These are phyloP conservation scores for Mycocentrospora acerina DNA, from an alignment of 2,329 filamentous ascomycete species.

Conservation along the genomic window DNA sequence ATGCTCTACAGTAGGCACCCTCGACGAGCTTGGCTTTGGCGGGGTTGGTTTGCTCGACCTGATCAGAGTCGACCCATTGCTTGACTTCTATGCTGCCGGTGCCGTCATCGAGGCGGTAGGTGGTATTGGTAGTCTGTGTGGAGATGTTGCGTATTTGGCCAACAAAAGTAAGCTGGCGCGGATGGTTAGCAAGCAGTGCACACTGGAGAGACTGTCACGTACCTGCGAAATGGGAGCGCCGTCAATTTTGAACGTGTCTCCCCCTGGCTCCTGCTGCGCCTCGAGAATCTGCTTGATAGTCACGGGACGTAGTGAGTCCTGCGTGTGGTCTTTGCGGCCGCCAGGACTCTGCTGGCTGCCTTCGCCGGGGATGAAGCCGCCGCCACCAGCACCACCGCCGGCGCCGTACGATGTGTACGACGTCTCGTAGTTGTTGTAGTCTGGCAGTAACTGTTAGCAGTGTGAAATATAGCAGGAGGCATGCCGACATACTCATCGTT, in stretches of 20 bases:
- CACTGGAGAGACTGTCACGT: slow-evolving; percentile 7
- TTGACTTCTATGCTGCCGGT: slow-evolving; percentile 91
- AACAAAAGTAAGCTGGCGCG: slow-evolving; percentile 75
- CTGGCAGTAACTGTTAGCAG: slow-evolving; percentile 19
- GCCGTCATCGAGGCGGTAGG: slow-evolving; percentile 92
- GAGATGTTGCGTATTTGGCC: slow-evolving; percentile 88
- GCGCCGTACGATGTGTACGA: slow-evolving; percentile 60
- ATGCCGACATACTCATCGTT: slow-evolving; percentile 11
- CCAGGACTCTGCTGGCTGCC: slow-evolving; percentile 50
- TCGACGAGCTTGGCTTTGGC: slow-evolving; percentile 60
- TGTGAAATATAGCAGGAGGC: too few species aligned
- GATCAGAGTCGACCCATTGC: slow-evolving; percentile 73
- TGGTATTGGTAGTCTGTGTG: slow-evolving; percentile 86
- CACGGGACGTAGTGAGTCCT: slow-evolving; percentile 87
- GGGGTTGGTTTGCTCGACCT: slow-evolving; percentile 48
- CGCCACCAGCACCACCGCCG: slow-evolving; percentile 56
- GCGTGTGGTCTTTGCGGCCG: slow-evolving; percentile 57
- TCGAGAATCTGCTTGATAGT: slow-evolving; percentile 95
- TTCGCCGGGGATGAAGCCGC: slow-evolving; percentile 60
- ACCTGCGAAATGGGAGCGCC: slow-evolving; percentile 66
- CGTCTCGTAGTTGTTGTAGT: slow-evolving; percentile 45
- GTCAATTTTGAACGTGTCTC: slow-evolving; percentile 78
- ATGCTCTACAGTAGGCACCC: slow-evolving; percentile 82
- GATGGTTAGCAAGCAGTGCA: slow-evolving; percentile 10
- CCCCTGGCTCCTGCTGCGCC: slow-evolving; percentile 61